These are phyloP conservation scores for Saccharomyces hybrid DNA, from an alignment of 1,139 yeast genomes.

Conservation along the genomic window DNA sequence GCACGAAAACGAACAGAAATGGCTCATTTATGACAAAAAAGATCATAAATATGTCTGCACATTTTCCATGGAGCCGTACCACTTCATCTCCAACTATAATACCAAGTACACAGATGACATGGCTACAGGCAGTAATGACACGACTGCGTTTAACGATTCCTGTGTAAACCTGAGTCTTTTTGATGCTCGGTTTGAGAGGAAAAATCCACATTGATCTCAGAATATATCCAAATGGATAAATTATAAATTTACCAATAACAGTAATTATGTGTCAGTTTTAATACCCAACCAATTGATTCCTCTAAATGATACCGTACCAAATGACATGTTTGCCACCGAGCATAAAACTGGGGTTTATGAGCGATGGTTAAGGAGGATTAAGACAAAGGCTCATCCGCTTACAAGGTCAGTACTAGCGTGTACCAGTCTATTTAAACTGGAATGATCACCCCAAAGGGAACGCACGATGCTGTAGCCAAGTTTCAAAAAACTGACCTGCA, in stretches of 20 bases:
- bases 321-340: not conserved
- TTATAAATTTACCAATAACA: not conserved
- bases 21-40: conserved; percentile 23
- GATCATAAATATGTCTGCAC: conserved; percentile 12
- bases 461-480: conserved; percentile 12
- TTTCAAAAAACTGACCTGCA: conserved; percentile 22
- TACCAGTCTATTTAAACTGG: not conserved
- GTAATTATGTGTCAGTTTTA: no score
- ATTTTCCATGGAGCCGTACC: conserved; percentile 23
- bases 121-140: not conserved
- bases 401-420: not conserved
- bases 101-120: not conserved
- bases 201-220: conserved; percentile 42
- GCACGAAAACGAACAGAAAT: conserved; percentile 5
- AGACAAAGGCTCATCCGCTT: not conserved
- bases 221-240: not conserved
- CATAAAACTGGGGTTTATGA: not conserved
- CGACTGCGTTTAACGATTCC: conserved; percentile 22
- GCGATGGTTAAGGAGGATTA: not conserved
- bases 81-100: conserved; percentile 23
- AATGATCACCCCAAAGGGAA: conserved; percentile 10
- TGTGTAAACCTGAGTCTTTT: conserved; percentile 56
- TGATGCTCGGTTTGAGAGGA: conserved; percentile 63
- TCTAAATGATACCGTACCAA: not conserved
- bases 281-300: not conserved